A percentile compares a stretch with the other conserved stretches of the same genome.
phyloP scores from a whole-genome alignment of 495 filamentous ascomycete genomes.

The Cercophora scortea region DNA sequence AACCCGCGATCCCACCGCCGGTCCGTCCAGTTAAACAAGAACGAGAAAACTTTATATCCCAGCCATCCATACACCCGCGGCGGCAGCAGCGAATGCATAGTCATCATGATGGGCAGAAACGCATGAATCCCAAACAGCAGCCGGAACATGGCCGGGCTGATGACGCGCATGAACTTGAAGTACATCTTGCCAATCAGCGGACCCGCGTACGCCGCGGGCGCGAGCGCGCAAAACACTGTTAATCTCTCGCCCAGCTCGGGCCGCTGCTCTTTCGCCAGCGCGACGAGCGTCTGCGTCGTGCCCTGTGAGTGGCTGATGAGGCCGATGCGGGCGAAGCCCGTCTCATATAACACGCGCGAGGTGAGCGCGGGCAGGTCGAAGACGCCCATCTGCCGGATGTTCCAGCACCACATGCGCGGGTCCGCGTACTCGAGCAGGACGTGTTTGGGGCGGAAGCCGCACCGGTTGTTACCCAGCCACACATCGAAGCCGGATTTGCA shows the following conservation, averaged over 20 bases:
- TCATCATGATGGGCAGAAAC: conserved; percentile 94
- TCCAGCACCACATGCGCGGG: conserved; percentile 96
- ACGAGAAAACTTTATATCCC: conserved; percentile 85
- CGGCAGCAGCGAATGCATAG: conserved; percentile 60
- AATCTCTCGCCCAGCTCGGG: conserved; percentile 80
- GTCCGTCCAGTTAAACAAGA: conserved; percentile 88
- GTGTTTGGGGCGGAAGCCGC: conserved; percentile 75
- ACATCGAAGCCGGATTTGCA: conserved; percentile 93
- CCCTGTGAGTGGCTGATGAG: conserved; percentile 88
- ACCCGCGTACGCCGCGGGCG: conserved; percentile 86
- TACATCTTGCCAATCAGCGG: conserved; percentile 80
- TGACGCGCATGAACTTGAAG: conserved; percentile 84
- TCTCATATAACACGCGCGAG: conserved; percentile 73
- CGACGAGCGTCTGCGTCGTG: conserved; percentile 83
- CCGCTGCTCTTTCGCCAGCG: conserved; percentile 84
- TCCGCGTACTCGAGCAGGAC: conserved; percentile 60
- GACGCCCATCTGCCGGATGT: conserved; percentile 88
- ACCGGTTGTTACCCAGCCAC: conserved; percentile 93
- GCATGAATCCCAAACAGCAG: conserved; percentile 87
- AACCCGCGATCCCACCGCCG: conserved; percentile 76
- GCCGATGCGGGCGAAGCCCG: conserved; percentile 74
- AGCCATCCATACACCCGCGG: conserved; percentile 72
- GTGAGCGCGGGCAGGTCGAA: conserved; percentile 87
- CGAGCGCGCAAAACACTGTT: conserved; percentile 87
- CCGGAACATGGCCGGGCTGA: conserved; percentile 69